These are phyloP conservation scores for Vigna mungo DNA, from an alignment of 306 rosid genomes.

Conservation along the genomic window DNA sequence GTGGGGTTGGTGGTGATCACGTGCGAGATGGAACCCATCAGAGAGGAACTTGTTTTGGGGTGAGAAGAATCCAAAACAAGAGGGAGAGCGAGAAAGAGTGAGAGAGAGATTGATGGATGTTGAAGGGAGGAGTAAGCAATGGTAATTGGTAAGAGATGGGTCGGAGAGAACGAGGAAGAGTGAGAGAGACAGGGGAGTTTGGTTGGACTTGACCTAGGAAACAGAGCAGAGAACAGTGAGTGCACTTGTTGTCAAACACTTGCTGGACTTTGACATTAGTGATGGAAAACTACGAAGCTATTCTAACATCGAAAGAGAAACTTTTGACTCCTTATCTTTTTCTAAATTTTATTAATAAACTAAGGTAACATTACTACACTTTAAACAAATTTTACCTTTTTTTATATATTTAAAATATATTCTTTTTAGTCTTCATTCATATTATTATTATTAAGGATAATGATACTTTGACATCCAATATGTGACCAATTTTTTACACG, in stretches of 20 bases:
- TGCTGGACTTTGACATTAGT: neutral
- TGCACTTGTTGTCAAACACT: neutral
- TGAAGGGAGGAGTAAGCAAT: neutral
- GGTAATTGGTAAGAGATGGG: neutral
- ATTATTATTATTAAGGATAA: too few relatives aligned
- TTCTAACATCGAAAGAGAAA: neutral
- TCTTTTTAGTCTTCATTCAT: too few relatives aligned
- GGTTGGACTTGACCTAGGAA: constrained; percentile 40
- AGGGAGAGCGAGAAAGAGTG: neutral
- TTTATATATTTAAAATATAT: too few relatives aligned
- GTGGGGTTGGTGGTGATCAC: constrained; percentile 53
- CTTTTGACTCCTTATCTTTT: neutral
- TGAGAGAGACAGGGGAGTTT: neutral
- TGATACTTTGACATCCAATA: too few relatives aligned
- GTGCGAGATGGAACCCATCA: constrained; percentile 73
- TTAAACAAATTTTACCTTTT: too few relatives aligned
- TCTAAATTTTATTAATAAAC: neutral
- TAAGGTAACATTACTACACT: too few relatives aligned
- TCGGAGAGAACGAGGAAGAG: constrained; percentile 45
- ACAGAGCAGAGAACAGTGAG: neutral
- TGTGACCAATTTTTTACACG: too few relatives aligned
- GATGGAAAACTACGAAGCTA: neutral
- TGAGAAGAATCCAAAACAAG: constrained; percentile 6
- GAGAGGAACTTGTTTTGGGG: constrained; percentile 20
- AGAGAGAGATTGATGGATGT: neutral